These are phyloP conservation scores for Globisporangium heterothallicum DNA, from an alignment of 352 stramenopile genomes.

Conservation along the genomic window DNA sequence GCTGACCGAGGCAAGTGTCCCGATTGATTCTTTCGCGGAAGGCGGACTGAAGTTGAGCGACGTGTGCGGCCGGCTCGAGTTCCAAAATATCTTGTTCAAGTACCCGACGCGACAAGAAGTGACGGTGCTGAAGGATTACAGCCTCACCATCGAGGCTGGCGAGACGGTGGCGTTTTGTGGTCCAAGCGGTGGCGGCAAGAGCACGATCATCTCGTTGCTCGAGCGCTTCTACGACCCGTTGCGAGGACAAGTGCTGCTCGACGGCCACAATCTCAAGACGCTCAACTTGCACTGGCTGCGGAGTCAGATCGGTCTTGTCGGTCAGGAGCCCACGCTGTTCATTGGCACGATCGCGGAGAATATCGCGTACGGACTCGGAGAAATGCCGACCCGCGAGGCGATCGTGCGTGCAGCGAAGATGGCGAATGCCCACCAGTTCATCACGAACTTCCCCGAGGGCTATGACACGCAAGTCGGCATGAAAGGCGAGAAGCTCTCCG, in stretches of 20 bases:
- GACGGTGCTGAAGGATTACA: conserved; percentile 24
- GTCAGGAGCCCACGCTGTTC: conserved; percentile 74
- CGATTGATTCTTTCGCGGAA: conserved; percentile 18
- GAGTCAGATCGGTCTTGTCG: conserved; percentile 26
- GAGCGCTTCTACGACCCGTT: conserved; percentile 41
- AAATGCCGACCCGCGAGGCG: conserved; percentile 53
- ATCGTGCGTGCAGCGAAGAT: conserved; percentile 50
- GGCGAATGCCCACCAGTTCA: conserved; percentile 35
- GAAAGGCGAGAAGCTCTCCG: conserved; percentile 27
- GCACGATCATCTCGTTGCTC: conserved; percentile 27
- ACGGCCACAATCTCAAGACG: conserved; percentile 25
- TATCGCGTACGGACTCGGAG: conserved; percentile 46
- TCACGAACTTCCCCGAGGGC: conserved; percentile 28
- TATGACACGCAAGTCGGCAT: conserved; percentile 31
- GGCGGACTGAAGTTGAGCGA: conserved; percentile 14
- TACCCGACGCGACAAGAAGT: conserved; percentile 31
- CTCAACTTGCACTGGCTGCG: conserved; percentile 36
- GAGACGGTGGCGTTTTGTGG: conserved; percentile 36
- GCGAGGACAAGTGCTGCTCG: conserved; percentile 22
- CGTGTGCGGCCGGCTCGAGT: conserved; percentile 28
- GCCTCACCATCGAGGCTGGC: conserved; percentile 24
- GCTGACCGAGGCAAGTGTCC: conserved; percentile 16
- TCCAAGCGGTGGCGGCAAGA: conserved; percentile 31
- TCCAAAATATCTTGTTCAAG: conserved; percentile 35
- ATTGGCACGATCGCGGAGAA: conserved; percentile 33